A percentile compares a stretch with the other conserved stretches of the same genome.
Evolutionary conservation across 2,329 filamentous ascomycete species (phyloP).

Genomic region (Exophiala calicioides): DNA sequence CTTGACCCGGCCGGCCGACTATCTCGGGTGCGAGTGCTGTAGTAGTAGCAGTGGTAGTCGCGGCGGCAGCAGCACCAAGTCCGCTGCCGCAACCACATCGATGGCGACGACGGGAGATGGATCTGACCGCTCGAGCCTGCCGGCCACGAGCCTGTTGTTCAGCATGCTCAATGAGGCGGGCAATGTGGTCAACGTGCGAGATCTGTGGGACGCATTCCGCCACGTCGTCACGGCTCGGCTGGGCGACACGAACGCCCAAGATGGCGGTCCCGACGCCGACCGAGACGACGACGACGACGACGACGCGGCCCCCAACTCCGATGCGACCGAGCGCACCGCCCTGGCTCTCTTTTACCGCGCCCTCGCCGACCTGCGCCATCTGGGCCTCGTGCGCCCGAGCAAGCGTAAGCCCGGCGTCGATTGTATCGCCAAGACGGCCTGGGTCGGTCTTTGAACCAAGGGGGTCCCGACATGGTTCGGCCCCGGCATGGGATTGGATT

Average conservation of each 20-base stretch:
- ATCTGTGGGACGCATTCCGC: conserved; percentile 62
- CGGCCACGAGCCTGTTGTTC: conserved; percentile 61
- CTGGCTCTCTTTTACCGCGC: conserved; percentile 81
- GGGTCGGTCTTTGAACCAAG: conserved; percentile 67
- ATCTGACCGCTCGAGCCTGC: conserved; percentile 54
- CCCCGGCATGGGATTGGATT: too few species aligned
- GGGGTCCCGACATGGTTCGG: too few species aligned
- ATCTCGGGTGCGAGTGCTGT: conserved; percentile 60
- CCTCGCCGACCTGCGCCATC: conserved; percentile 77
- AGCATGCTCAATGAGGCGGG: conserved; percentile 66
- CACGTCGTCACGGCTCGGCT: conserved; percentile 5
- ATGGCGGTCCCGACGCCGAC: background rate
- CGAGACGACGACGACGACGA: conserved; percentile 30
- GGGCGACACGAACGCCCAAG: conserved; percentile 48
- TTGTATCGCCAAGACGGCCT: conserved; percentile 80
- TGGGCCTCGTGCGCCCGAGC: conserved; percentile 83
- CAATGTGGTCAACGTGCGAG: conserved; percentile 60
- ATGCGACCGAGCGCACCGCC: conserved; percentile 12
- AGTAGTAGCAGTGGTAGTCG: too few species aligned
- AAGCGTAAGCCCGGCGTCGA: conserved; percentile 65
- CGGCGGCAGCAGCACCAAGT: too few species aligned
- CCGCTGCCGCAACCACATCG: too few species aligned
- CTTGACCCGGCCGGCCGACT: conserved; percentile 60
- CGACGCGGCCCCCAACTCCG: conserved; percentile 32
- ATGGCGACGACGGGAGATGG: background rate